These are phyloP conservation scores for Hordeum vulgare DNA, from an alignment of 176 grass and related monocot genomes.

Conservation along the genomic window DNA sequence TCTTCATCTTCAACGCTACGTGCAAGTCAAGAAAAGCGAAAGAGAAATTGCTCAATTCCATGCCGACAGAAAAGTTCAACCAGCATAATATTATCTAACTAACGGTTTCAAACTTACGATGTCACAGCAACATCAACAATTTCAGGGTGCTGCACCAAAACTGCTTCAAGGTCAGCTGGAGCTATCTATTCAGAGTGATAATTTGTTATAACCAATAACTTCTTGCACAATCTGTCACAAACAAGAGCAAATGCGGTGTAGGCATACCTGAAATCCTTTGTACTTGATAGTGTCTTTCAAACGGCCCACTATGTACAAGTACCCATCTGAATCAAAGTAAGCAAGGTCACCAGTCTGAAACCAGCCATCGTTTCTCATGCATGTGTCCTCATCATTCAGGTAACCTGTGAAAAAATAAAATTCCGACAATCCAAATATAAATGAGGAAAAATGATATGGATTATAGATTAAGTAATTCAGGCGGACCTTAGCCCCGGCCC, in stretches of 20 bases:
- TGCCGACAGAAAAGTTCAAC: neutral
- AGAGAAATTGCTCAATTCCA: neutral
- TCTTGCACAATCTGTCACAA: neutral
- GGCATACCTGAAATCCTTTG: conserved; percentile 89
- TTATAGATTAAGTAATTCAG: too few species aligned
- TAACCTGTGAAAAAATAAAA: conserved; percentile 51
- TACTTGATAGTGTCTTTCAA: conserved; percentile 95
- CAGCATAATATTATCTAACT: neutral
- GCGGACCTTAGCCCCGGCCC: too few species aligned
- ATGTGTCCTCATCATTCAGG: conserved; percentile 47
- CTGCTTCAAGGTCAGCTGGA: conserved; percentile 74
- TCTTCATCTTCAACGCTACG: conserved; percentile 65
- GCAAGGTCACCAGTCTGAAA: conserved; percentile 74
- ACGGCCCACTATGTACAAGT: conserved; percentile 69
- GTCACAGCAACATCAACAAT: conserved; percentile 75
- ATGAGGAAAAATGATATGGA: neutral
- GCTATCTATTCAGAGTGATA: conserved; percentile 47
- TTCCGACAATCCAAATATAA: neutral
- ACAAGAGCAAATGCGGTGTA: neutral
- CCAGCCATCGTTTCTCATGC: conserved; percentile 43
- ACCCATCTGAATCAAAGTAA: conserved; percentile 82
- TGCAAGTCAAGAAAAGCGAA: neutral
- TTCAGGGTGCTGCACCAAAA: conserved; percentile 65
- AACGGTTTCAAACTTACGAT: conserved; percentile 47
- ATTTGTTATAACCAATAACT: neutral